These are phyloP conservation scores for Hura crepitans DNA, from an alignment of 441 rosid genomes.

Conservation along the genomic window DNA sequence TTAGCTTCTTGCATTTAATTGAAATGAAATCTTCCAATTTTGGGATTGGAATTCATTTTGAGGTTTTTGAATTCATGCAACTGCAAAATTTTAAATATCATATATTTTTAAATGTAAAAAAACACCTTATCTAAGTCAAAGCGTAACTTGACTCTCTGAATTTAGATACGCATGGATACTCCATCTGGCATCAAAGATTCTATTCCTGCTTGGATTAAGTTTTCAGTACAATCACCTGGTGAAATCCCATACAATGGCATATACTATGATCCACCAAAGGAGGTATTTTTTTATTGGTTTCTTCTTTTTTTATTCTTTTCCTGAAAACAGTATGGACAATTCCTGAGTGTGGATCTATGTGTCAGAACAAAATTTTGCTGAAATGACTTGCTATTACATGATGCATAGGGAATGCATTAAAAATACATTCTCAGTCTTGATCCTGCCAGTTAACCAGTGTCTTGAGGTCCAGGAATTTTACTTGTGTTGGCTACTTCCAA, in stretches of 20 bases:
- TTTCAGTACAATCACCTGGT: conserved; percentile 86
- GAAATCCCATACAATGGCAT: conserved; percentile 93
- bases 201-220: conserved; percentile 99
- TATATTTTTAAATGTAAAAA: conserved; percentile 11
- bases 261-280: conserved; percentile 91
- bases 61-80: background rate
- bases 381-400: background rate
- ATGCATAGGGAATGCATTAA: background rate
- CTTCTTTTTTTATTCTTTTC: conserved; percentile 10
- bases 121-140: background rate
- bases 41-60: background rate
- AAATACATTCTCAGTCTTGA: background rate
- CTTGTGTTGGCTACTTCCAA: background rate
- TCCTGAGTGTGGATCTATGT: conserved; percentile 8
- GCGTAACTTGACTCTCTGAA: conserved; percentile 21
- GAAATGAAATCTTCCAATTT: background rate
- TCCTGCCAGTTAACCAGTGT: background rate
- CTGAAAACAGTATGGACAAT: background rate
- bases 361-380: background rate
- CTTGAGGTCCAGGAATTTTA: background rate
- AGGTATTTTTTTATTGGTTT: conserved; percentile 42
- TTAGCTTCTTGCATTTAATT: background rate
- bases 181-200: conserved; percentile 94
- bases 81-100: conserved; percentile 7
- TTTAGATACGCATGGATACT: conserved; percentile 92